phyloP scores from a whole-genome alignment of 345 rosid genomes.

The Camelina neglecta region DNA sequence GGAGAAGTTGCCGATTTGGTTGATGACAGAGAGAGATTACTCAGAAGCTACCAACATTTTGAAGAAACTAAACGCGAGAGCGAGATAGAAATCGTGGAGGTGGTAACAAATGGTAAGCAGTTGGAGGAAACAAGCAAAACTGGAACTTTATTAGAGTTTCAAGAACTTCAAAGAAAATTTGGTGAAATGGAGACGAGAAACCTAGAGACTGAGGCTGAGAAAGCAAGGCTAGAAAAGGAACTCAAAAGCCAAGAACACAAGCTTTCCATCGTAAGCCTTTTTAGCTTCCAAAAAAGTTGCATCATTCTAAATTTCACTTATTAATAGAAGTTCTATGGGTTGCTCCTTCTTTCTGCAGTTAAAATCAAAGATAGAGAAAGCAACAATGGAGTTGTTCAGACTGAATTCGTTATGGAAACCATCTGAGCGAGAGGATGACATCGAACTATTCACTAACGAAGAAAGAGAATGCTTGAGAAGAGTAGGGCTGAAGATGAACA shows the following conservation, averaged over 20 bases:
- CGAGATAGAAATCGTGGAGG: conserved; percentile 50
- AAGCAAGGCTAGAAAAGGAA: conserved; percentile 57
- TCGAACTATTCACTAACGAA: conserved; percentile 71
- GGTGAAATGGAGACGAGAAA: conserved; percentile 46
- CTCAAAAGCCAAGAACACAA: conserved; percentile 65
- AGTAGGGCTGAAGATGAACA: conserved; percentile 71
- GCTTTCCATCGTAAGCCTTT: conserved; percentile 67
- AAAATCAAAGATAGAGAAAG: conserved; percentile 60
- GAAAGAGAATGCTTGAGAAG: conserved; percentile 76
- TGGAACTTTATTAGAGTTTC: conserved; percentile 79
- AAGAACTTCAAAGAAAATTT: conserved; percentile 53
- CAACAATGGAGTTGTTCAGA: conserved; percentile 54
- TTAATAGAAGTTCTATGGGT: background rate
- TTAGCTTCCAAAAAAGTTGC: conserved; percentile 20
- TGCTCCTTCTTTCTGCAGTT: conserved; percentile 54
- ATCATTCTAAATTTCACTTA: conserved; percentile 15
- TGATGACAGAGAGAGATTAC: conserved; percentile 66
- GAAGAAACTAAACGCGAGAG: conserved; percentile 71
- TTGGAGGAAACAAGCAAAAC: conserved; percentile 48
- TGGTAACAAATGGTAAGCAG: conserved; percentile 45
- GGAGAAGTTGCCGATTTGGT: conserved; percentile 57
- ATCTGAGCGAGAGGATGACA: conserved; percentile 57
- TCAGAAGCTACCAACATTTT: conserved; percentile 54
- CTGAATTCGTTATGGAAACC: conserved; percentile 62
- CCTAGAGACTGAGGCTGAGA: conserved; percentile 59